Percentiles rank a stretch among this genome's conserved stretches.
Evolutionary conservation across 495 filamentous ascomycete genomes (phyloP).

Genomic region (Cladorrhinum samala): DNA sequence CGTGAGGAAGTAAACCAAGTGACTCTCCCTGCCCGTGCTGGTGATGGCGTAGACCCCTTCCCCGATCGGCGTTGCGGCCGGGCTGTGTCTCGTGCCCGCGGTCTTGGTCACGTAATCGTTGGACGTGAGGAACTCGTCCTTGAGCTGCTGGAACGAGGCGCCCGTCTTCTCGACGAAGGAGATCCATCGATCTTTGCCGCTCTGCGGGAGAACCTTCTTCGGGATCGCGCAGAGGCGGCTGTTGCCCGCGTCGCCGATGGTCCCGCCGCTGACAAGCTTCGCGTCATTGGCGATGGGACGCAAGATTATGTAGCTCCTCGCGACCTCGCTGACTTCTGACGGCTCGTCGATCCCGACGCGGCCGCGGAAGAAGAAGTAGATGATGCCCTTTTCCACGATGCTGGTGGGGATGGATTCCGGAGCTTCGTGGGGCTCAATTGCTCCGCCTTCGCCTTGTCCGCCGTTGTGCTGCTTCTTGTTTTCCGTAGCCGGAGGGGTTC

Average conservation of each 20-base stretch:
- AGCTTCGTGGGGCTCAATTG: conserved; percentile 19
- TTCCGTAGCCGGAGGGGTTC: conserved; percentile 1
- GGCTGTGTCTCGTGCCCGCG: conserved; percentile 59
- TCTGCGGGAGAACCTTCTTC: conserved; percentile 80
- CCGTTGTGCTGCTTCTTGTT: too few species aligned
- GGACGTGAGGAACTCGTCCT: conserved; percentile 61
- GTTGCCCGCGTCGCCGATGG: conserved; percentile 57
- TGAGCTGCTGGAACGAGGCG: conserved; percentile 61
- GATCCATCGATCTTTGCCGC: conserved; percentile 66
- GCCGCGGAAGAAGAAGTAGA: conserved; percentile 88
- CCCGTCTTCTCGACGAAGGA: conserved; percentile 77
- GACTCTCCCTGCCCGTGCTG: conserved; percentile 60
- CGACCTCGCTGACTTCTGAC: conserved; percentile 62
- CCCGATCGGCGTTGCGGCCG: conserved; percentile 66
- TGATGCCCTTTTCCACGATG: conserved; percentile 83
- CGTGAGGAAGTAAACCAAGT: conserved; percentile 78
- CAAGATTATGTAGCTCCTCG: conserved; percentile 76
- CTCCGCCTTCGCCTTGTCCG: too few species aligned
- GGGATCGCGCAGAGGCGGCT: conserved; percentile 72
- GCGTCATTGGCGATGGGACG: conserved; percentile 67
- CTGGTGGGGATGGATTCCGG: conserved; percentile 52
- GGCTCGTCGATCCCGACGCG: conserved; percentile 71
- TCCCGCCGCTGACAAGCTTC: conserved; percentile 51
- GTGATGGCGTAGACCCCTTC: conserved; percentile 88
- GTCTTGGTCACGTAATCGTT: conserved; percentile 75